These are phyloP conservation scores for Kingdonia uniflora DNA, from an alignment of 164 flowering plant genomes.

Conservation along the genomic window DNA sequence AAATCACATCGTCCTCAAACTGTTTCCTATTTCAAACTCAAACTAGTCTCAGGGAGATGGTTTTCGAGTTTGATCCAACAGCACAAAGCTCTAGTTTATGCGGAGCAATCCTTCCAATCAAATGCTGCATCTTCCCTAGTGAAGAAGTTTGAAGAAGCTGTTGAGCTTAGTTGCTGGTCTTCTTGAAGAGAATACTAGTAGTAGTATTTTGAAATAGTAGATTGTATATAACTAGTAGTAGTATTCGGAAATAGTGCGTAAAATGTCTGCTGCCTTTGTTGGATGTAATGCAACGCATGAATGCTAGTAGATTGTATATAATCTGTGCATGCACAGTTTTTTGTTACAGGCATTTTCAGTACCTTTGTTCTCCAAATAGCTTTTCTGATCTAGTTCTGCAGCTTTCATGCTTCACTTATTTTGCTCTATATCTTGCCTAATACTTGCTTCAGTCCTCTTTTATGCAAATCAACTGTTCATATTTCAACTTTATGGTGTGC, in stretches of 20 bases:
- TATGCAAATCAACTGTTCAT: too few species aligned
- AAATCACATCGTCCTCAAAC: neutral
- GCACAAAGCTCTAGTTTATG: neutral
- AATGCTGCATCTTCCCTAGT: neutral
- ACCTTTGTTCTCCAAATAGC: too few species aligned
- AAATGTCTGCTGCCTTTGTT: too few species aligned
- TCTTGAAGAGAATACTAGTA: constrained; percentile 6
- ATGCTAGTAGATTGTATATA: too few species aligned
- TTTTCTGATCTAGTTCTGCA: too few species aligned
- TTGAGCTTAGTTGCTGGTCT: constrained; percentile 22
- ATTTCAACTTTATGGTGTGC: too few species aligned
- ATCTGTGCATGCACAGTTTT: neutral
- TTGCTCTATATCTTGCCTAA: too few species aligned
- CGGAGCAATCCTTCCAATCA: neutral
- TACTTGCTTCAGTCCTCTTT: too few species aligned
- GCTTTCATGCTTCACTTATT: too few species aligned
- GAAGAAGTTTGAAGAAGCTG: constrained; percentile 14
- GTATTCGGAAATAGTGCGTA: too few species aligned
- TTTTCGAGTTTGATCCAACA: constrained; percentile 4
- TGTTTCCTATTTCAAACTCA: neutral
- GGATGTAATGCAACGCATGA: too few species aligned
- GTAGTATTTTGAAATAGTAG: neutral
- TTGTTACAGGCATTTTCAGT: neutral
- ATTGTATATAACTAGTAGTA: too few species aligned
- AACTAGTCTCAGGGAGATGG: constrained; percentile 1